phyloP scores from a whole-genome alignment of 169 alveolate genomes.

The Besnoitia besnoiti region DNA sequence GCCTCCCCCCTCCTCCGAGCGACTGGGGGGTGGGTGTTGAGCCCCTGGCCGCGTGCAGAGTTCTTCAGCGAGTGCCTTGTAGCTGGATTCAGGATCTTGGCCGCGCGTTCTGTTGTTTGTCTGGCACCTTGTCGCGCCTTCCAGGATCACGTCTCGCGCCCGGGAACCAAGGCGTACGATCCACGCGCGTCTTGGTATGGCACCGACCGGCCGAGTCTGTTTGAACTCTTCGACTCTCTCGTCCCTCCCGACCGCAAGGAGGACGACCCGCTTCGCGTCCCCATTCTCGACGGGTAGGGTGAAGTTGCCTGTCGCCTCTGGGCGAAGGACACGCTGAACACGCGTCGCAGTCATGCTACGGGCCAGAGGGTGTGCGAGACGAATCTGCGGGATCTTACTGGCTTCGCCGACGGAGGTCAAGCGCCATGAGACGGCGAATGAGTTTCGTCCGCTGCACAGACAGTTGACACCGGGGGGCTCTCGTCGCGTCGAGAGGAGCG shows the following conservation, averaged over 20 bases:
- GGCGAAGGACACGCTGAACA: no score
- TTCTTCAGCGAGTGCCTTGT: no score
- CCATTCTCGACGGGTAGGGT: slow-evolving; percentile 86
- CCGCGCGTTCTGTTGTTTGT: no score
- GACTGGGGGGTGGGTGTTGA: no score
- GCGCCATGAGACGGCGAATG: not conserved
- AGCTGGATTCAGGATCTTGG: no score
- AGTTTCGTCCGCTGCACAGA: not conserved
- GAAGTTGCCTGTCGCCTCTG: no score
- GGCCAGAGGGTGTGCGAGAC: no score
- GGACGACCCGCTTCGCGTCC: slow-evolving; percentile 87
- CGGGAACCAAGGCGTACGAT: slow-evolving; percentile 82
- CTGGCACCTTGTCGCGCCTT: slow-evolving; percentile 41
- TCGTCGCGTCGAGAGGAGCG: not conserved
- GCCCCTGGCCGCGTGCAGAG: no score
- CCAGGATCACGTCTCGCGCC: slow-evolving; percentile 86
- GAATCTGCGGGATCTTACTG: no score
- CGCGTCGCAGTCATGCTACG: no score
- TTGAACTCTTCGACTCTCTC: slow-evolving; percentile 82
- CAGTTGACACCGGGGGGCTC: not conserved
- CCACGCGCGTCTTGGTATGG: slow-evolving; percentile 86
- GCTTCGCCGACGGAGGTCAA: not conserved
- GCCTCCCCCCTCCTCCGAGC: no score
- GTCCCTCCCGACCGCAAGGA: slow-evolving; percentile 80
- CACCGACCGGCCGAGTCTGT: slow-evolving; percentile 82